Base-by-base conservation (phyloP, 805 yeast genomes). In the Dipodascus albidus region DNA sequence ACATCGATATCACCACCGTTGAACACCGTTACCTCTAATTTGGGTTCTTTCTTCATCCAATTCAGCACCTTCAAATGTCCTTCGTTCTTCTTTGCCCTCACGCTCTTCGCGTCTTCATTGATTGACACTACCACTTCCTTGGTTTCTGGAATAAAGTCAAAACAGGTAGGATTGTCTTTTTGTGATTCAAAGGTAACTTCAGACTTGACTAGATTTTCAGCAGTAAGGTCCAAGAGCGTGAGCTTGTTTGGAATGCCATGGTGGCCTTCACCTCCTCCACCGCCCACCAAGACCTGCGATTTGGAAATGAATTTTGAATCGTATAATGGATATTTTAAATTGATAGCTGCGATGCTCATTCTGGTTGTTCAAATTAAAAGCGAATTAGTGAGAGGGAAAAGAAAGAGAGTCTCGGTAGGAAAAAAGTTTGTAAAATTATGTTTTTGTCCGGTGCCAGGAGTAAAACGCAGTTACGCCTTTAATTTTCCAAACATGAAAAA, bases 261-360 rank as follows among this genome's bases (percentile, higher is more conserved):
- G 44, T 38, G 17, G 20, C 44, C 44, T 38, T 38, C 44, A 38
- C 44, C 44, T 11, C 44, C 44, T 38, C 44, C 44, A 11, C 44
- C 44, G 20, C 14, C 44, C 17, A 38, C 44, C 44, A 38, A 14
- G 20, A 17, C 44, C 20, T 38, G 44, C 44, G 44, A 38, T 6
- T 17, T 38, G 20, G 44, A 38, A n/a, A 38, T 38, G 44, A 38
- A 38, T 14, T 14, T 38, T 4, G 20, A n/a, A 14, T 38, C 44
- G 44, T 38, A 38, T 14, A 38, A 8, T 4, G 44, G 44, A 17
- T 38, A 38, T 19, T 38, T 38, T 4, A 38, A 19, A 14, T 38
- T 38, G 4, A 38, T 17, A 38, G 44, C 6, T 11, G 17, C 3
- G 44, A 38, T 38, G 17, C 20, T n/a, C 44, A 6, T 38, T 4